These are phyloP conservation scores for Gamarada debralockiae DNA, from an alignment of 495 filamentous ascomycete species.

Conservation along the genomic window DNA sequence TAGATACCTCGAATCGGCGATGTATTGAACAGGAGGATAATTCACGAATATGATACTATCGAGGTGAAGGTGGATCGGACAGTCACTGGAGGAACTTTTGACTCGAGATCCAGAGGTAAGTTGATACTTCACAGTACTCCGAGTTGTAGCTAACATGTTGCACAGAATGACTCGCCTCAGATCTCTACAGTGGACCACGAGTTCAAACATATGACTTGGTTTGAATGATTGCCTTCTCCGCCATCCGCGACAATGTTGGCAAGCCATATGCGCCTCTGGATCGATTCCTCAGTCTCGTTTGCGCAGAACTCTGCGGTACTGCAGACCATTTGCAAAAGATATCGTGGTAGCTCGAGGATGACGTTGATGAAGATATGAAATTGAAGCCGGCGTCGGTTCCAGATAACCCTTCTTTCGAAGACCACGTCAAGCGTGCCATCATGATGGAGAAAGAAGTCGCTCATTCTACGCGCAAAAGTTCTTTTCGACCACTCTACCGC, in stretches of 20 bases:
- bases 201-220: not conserved
- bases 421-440: not conserved
- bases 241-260: constrained; percentile 41
- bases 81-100: not conserved
- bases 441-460: constrained; percentile 9
- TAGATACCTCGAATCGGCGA: constrained; percentile 3
- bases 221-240: constrained; percentile 45
- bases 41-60: not conserved
- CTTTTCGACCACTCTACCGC: not conserved
- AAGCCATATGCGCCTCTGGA: constrained; percentile 34
- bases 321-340: constrained; percentile 35
- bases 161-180: not conserved
- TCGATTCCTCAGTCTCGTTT: constrained; percentile 33
- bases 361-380: not conserved
- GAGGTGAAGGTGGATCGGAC: not conserved
- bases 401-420: not conserved
- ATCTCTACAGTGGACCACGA: not conserved
- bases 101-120: not conserved
- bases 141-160: not conserved
- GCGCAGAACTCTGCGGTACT: constrained; percentile 32
- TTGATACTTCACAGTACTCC: not conserved
- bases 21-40: not conserved
- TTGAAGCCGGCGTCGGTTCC: not conserved
- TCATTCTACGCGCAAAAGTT: not conserved
- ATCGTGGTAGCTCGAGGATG: constrained; percentile 27